Percentiles rank a stretch among this genome's conserved stretches.
Conservation (phyloP, 345 rosid genomes). For the Gossypium stocksii region DNA sequence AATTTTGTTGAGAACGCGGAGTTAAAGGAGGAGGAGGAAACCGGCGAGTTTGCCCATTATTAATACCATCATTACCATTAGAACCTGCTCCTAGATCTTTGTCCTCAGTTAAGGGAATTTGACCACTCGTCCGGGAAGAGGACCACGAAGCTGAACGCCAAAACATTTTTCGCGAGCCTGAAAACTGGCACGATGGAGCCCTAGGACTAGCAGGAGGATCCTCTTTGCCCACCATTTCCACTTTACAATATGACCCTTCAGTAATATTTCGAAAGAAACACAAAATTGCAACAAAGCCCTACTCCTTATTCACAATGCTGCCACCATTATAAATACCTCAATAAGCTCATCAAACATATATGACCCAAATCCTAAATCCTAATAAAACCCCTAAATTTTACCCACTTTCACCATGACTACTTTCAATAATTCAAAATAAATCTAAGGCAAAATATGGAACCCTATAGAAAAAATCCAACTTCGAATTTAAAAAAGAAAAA, state of each 20-base stretch:
- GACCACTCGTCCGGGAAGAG: conserved; percentile 72
- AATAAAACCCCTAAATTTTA: conserved; percentile 15
- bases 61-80: conserved; percentile 29
- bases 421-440: conserved; percentile 5
- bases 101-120: conserved; percentile 47
- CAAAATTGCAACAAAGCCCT: conserved; percentile 18
- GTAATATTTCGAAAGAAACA: conserved; percentile 19
- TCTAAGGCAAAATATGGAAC: conserved; percentile 8
- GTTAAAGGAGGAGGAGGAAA: conserved; percentile 69
- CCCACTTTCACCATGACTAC: conserved; percentile 15
- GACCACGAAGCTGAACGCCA: conserved; percentile 99
- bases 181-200: conserved; percentile 44
- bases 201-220: conserved; percentile 53
- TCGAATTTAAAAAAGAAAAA: not conserved
- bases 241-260: conserved; percentile 16
- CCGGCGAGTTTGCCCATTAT: conserved; percentile 43
- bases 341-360: not conserved
- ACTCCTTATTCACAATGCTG: conserved; percentile 8
- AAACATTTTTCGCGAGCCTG: conserved; percentile 69
- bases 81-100: conserved; percentile 41
- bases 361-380: not conserved
- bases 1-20: conserved; percentile 84
- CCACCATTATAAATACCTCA: not conserved
- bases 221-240: conserved; percentile 87
- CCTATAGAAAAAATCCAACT: not conserved